Evolutionary conservation across 2,329 filamentous ascomycete species (phyloP).

Genomic region (Pestalotiopsis fici): DNA sequence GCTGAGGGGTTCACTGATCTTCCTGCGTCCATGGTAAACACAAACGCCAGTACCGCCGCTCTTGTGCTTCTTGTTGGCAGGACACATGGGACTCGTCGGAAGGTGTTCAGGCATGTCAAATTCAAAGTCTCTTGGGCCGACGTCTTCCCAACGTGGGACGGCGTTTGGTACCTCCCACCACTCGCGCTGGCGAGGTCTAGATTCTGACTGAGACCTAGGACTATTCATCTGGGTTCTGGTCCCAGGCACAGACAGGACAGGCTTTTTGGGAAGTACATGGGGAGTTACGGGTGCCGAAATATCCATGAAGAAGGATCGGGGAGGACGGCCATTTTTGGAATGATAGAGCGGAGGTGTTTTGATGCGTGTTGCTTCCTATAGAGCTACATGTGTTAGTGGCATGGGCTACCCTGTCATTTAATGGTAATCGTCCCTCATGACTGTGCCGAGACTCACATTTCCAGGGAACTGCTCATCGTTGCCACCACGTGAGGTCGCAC

Average conservation of each 20-base stretch:
- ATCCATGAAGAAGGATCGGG: constrained; percentile 45
- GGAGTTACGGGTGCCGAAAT: constrained; percentile 21
- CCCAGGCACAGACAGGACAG: not conserved
- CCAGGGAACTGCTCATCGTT: constrained; percentile 28
- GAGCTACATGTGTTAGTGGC: not conserved
- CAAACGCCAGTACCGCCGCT: constrained; percentile 49
- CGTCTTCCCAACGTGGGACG: constrained; percentile 24
- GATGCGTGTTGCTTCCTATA: constrained; percentile 50
- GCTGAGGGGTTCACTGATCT: constrained; percentile 9
- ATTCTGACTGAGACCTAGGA: not conserved
- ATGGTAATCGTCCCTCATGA: not conserved
- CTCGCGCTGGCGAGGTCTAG: constrained; percentile 17
- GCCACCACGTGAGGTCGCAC: not conserved
- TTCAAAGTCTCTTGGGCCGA: constrained; percentile 34
- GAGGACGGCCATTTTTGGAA: constrained; percentile 34
- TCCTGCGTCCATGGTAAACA: constrained; percentile 47
- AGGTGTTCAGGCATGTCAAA: constrained; percentile 54
- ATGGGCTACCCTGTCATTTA: not conserved
- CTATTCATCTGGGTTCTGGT: not conserved
- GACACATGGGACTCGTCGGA: constrained; percentile 52
- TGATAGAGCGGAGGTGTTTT: constrained; percentile 44
- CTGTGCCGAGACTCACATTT: constrained; percentile 27
- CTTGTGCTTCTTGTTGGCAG: constrained; percentile 44
- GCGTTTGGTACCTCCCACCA: constrained; percentile 31
- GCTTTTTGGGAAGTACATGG: constrained; percentile 20